Evolutionary conservation across 805 yeast species (phyloP), one percentile per base, ranked within the genome.

Genomic region (Lipomyces yamadae): DNA sequence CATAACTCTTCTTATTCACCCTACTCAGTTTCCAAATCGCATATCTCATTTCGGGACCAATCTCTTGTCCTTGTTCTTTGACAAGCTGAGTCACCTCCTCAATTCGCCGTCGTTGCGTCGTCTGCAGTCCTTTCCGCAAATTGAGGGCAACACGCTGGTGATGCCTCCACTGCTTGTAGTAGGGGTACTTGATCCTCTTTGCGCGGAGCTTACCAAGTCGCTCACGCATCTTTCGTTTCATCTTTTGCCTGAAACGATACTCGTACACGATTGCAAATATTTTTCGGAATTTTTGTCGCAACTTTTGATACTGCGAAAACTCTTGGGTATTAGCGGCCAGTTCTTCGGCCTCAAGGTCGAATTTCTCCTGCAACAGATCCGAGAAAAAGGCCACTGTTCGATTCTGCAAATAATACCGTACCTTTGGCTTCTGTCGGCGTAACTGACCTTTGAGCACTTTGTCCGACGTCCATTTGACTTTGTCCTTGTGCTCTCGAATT

Each of bases 151-250:
- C 45, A 5, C 33, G 34, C 56, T 30, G 34, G 42, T 54, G 57
- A 15, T 54, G 33, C 7, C 24, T 32, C 57, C 57, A 54, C 24
- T 32, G 37, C 30, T 2, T 32, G 57, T 32, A 54, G 34, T 32
- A 30, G 1, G 34, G 13, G 24, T 32, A 34, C 42, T 32, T 13
- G 42, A 54, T 54, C 15, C 48, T 42, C 48, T 42, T 42, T 3
- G 48, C 15, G 15, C 48, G 48, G 24, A 42, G 48, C 48, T 42
- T n/a, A 15, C 48, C 24, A 42, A 42, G 48, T 15, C 32, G 63
- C 71, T 34, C 11, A n/a, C 29, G 55, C 60, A 42, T 18, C 37
- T 24, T 30, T 34, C 60, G 60, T 33, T 18, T 39, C 50, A 57
- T 24, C 56, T 34, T 30, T 34, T 33, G 34, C n/a, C 60, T n/a